phyloP scores from a whole-genome alignment of 441 rosid genomes.

The Isatis lusitanica region DNA sequence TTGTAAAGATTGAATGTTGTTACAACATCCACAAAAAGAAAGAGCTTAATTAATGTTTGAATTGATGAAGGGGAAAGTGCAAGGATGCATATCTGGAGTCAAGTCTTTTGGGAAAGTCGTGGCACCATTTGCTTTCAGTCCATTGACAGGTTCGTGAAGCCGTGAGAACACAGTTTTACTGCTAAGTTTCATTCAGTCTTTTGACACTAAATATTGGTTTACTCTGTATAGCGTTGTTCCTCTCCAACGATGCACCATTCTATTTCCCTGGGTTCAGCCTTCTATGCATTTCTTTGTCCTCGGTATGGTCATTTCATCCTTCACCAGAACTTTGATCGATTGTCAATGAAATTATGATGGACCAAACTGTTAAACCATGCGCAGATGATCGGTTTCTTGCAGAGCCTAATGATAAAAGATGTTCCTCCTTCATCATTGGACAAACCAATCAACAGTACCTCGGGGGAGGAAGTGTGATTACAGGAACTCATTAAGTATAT shows the following conservation, averaged over 20 bases:
- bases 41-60: background rate
- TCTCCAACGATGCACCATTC: slow-evolving; percentile 75
- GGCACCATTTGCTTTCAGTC: slow-evolving; percentile 80
- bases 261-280: slow-evolving; percentile 85
- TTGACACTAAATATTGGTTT: background rate
- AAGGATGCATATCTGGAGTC: slow-evolving; percentile 87
- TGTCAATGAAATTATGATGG: background rate
- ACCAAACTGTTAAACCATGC: background rate
- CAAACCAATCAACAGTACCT: slow-evolving; percentile 4
- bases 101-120: slow-evolving; percentile 70
- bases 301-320: slow-evolving; percentile 40
- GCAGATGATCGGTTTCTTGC: slow-evolving; percentile 75
- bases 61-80: slow-evolving; percentile 74
- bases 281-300: slow-evolving; percentile 56
- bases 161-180: background rate
- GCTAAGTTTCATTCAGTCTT: background rate
- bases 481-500: background rate
- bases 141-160: slow-evolving; percentile 61
- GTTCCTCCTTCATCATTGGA: slow-evolving; percentile 30
- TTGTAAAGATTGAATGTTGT: background rate
- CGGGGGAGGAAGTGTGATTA: slow-evolving; percentile 24
- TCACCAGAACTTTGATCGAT: background rate
- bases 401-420: slow-evolving; percentile 54
- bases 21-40: background rate
- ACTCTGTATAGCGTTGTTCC: slow-evolving; percentile 61